Conservation (phyloP, 257 asterid genomes). For the Datura wrightii region DNA sequence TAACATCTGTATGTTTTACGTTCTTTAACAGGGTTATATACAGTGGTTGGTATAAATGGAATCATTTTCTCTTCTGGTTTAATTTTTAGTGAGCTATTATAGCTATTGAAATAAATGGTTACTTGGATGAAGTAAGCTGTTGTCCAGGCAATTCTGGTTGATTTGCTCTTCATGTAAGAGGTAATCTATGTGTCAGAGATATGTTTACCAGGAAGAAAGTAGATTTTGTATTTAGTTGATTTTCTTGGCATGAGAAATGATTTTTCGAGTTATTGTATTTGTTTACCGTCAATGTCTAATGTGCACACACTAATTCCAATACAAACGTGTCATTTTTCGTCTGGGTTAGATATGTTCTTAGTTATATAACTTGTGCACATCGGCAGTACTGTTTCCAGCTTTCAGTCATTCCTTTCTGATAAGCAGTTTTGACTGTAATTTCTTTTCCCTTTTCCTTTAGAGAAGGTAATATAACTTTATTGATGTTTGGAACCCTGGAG, state of each 20-base stretch:
- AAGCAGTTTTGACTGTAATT: slow-evolving; percentile 23
- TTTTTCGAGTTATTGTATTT: background rate
- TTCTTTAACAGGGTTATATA: slow-evolving; percentile 1
- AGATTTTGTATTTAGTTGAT: background rate
- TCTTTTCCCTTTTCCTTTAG: background rate
- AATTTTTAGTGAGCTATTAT: background rate
- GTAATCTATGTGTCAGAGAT: background rate
- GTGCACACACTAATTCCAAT: background rate
- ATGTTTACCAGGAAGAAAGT: background rate
- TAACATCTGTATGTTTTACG: background rate
- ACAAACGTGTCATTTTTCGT: background rate
- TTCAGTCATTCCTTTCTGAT: background rate
- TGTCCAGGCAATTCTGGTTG: background rate
- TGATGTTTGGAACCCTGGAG: background rate
- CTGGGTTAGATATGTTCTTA: background rate
- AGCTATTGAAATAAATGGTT: background rate
- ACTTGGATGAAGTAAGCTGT: background rate
- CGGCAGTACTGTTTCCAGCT: background rate
- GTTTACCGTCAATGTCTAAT: background rate
- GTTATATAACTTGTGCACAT: background rate
- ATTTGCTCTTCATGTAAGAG: slow-evolving; percentile 14
- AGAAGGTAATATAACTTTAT: background rate
- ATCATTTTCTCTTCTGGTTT: slow-evolving; percentile 10
- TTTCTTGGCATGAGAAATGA: background rate
- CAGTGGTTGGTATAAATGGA: background rate